Base-by-base conservation (phyloP, 352 stramenopile genomes). In the Pythium sp. region DNA sequence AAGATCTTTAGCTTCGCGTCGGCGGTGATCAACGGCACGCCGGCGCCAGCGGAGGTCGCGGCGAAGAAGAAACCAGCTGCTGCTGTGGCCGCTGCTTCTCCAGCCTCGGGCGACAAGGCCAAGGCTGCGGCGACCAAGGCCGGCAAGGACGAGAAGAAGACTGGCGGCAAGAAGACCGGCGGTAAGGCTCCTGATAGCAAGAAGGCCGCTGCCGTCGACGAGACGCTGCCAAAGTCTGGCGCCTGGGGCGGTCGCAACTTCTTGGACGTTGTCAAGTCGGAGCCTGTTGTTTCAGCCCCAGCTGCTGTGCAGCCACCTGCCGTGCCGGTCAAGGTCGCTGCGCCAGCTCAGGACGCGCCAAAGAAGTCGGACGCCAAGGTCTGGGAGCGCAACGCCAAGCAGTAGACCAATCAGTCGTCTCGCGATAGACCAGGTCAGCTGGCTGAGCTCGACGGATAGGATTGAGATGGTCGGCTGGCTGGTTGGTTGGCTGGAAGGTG, bases 221-320 rank as follows among this genome's bases (percentile, higher is more conserved):
- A 86, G 57, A 72, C 75, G 34, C 47, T 89, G 58, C 80, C 85
- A 20, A 91, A 88, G 74, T 47, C 85, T 7, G 87, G 87, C 61
- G 87, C 84, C 38, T 95, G 87, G 87, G 87, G 87, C 41, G 85
- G 82, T 34, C 87, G 87, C 43, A 91, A 90, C 72, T 95, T 95
- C 56, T 67, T 92, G 56, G 87, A 95, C 64, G 85, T 95, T 18
- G 87, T 95, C 57, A 95, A 92, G 76, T 79, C 85, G 68, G 83
- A 93, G 57, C 83, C 82, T 22, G 43, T 49, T 22, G 43, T 18
- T 22, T 4, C 28, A 32, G 54, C 28, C 2, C 54, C 54, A 7
- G 65, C 75, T 70, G 73, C 67, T 58, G 76, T 60, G 36, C 49
- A 65, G 38, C 61, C 77, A 7, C 75, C 76, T 59, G 66, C 73